Evolutionary conservation across 148 eudicot genomes (phyloP), one percentile per base, ranked within the genome.

Genomic region (Rhododendron kiyosumense): DNA sequence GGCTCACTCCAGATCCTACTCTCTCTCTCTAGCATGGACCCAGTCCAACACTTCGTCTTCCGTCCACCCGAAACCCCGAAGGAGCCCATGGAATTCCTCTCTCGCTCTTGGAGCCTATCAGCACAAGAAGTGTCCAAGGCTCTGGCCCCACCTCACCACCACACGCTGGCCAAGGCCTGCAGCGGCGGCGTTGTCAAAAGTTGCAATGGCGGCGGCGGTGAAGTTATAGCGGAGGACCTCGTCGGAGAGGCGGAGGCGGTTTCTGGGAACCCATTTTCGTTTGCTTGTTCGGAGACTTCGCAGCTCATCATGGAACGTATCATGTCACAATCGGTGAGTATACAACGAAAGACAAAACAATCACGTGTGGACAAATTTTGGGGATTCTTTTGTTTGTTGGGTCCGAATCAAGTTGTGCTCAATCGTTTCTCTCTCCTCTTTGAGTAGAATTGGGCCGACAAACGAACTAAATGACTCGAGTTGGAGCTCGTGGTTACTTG

Each of bases 241-340:
- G 84, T 84, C 67, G 94, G 84, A 4, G 94, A 92, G 87, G 86
- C 85, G 63, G 92, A 89, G 7, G 84, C 67, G 1, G 91, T 82
- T 14, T 82, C 88, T 24, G 96, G 94, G 2, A 92, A 93, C 87
- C 93, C 96, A 2, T 96, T 95, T 86, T 89, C 97, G 2, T 95
- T 95, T 87, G 98, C 96, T 61, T 93, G 91, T 0, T 94, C 96
- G 22, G 94, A 96, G 86, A 96, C 99, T 49, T 95, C 97, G 6
- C 99, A 95, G 93, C 94, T 96, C 43, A 87, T 96, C 24, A 91
- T 96, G 95, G 98, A 96, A 24, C 95, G 97, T 0, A 96, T 96
- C 67, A 93, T 96, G 96, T 90, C 99, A 28, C 98, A 94, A 4
- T 96, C 99, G 78, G 99, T 96, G 85, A 90, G 96, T 89, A 5